Percentiles rank a stretch among this genome's conserved stretches.
Conservation (phyloP, 306 rosid species). For the Trifolium pratense region DNA sequence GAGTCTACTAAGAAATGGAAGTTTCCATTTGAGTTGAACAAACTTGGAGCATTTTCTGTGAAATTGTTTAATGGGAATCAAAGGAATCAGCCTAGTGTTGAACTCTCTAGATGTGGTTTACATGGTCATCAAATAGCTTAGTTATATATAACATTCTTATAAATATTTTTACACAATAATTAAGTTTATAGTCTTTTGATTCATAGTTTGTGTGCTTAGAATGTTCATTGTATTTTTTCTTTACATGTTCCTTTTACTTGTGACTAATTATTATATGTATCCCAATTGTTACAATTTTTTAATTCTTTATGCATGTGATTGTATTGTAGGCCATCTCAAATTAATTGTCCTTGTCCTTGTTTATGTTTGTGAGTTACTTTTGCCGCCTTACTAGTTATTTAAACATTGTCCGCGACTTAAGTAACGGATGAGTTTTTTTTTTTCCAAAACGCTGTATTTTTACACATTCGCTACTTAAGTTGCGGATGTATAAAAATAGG, state of each 20-base stretch:
- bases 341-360: not conserved
- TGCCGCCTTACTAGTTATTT: no score
- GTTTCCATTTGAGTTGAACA: slow-evolving; percentile 63
- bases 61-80: slow-evolving; percentile 54
- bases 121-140: slow-evolving; percentile 20
- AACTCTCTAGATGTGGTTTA: slow-evolving; percentile 54
- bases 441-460: no score
- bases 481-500: no score
- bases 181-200: not conserved
- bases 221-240: slow-evolving; percentile 23
- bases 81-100: slow-evolving; percentile 46
- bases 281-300: not conserved
- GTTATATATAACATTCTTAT: slow-evolving; percentile 29
- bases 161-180: slow-evolving; percentile 27
- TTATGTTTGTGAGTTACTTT: no score
- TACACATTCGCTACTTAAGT: no score
- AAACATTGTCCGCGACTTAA: no score
- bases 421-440: no score
- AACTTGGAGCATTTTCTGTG: slow-evolving; percentile 51
- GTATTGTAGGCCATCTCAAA: not conserved
- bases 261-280: not conserved
- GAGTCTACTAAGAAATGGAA: slow-evolving; percentile 51
- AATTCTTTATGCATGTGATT: not conserved
- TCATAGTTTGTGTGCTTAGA: slow-evolving; percentile 17
- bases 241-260: not conserved